phyloP scores from a whole-genome alignment of 139 green algal genomes.

The Penium margaritaceum region DNA sequence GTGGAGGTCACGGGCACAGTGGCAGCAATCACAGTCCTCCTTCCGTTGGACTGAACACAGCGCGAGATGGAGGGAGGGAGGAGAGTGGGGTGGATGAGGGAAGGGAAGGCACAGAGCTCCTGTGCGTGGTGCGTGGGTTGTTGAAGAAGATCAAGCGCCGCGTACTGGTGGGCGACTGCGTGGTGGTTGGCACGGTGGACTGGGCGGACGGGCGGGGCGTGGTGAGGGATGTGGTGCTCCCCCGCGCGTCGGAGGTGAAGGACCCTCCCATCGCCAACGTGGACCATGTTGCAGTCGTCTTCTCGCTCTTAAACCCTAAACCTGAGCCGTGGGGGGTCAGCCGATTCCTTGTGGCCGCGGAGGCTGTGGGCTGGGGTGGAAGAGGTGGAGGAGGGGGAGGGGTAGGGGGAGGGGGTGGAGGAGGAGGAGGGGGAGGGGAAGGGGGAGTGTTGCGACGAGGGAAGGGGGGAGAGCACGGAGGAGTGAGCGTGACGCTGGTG shows the following conservation, averaged over 20 bases:
- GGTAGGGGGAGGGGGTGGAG: too few species aligned
- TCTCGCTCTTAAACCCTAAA: conserved; percentile 68
- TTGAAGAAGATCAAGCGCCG: conserved; percentile 81
- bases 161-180: conserved; percentile 80
- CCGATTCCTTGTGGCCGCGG: conserved; percentile 76
- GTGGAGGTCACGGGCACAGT: not conserved
- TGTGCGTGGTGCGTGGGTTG: conserved; percentile 75
- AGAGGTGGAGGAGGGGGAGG: too few species aligned
- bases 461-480: too few species aligned
- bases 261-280: conserved; percentile 87
- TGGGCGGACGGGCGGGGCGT: conserved; percentile 62
- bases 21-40: not conserved
- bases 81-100: not conserved
- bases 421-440: too few species aligned
- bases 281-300: conserved; percentile 80
- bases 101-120: conserved; percentile 56
- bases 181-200: conserved; percentile 70
- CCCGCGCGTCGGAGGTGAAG: conserved; percentile 50
- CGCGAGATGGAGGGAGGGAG: conserved; percentile 9
- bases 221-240: conserved; percentile 38
- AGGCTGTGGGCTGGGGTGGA: conserved; percentile 63
- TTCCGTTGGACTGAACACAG: not conserved
- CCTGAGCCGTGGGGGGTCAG: conserved; percentile 56
- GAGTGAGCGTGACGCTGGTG: conserved; percentile 73
- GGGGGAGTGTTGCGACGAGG: too few species aligned